These are phyloP conservation scores for Corymbia maculata DNA, from an alignment of 345 rosid species.

Conservation along the genomic window DNA sequence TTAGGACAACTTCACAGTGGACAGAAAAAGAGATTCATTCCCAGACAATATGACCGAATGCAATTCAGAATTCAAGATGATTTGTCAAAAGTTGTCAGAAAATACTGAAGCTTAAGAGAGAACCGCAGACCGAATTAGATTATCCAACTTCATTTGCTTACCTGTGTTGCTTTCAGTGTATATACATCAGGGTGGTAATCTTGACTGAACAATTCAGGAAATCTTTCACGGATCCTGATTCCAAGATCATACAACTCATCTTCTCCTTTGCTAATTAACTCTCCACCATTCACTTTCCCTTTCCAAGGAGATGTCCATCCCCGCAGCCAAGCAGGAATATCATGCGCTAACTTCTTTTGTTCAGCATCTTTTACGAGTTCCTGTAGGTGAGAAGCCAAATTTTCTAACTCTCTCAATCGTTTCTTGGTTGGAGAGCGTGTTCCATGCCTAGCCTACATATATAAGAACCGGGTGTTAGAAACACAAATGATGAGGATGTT, in stretches of 20 bases:
- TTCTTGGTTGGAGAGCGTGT: constrained; percentile 95
- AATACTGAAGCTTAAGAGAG: not conserved
- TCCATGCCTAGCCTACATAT: constrained; percentile 82
- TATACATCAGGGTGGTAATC: constrained; percentile 89
- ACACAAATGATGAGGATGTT: not conserved
- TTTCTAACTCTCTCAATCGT: constrained; percentile 62
- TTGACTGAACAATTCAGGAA: constrained; percentile 58
- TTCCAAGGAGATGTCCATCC: constrained; percentile 81
- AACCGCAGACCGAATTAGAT: not conserved
- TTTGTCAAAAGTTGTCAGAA: not conserved
- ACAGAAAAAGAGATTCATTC: not conserved
- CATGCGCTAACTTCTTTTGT: constrained; percentile 26
- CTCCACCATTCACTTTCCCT: constrained; percentile 81
- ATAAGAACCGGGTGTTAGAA: not conserved
- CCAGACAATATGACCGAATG: not conserved
- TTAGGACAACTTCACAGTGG: not conserved
- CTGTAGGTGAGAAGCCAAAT: constrained; percentile 48
- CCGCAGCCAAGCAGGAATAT: constrained; percentile 62
- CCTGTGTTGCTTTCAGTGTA: constrained; percentile 77
- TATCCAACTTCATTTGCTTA: not conserved
- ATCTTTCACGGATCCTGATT: constrained; percentile 58
- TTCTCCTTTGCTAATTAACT: constrained; percentile 66
- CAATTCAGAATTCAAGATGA: not conserved
- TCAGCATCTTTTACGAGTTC: constrained; percentile 52
- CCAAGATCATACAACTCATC: constrained; percentile 75